These are phyloP conservation scores for Dimargaris xerosporica DNA, from an alignment of 192 early-diverging fungal genomes.

Conservation along the genomic window DNA sequence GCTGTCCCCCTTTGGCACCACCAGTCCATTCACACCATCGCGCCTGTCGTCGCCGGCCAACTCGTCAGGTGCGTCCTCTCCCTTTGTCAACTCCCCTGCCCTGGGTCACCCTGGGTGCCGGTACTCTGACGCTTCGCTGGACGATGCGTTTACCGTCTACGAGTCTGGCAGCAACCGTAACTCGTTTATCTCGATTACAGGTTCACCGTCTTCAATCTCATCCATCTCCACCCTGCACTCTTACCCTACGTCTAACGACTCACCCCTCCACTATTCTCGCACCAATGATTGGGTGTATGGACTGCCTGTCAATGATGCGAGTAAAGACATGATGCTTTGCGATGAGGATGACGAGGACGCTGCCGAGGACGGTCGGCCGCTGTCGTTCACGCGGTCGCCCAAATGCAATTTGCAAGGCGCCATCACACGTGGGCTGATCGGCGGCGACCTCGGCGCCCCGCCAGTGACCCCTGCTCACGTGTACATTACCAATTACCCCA, in stretches of 20 bases:
- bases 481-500: constrained; percentile 24
- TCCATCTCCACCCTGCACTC: constrained; percentile 7
- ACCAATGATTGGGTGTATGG: constrained; percentile 10
- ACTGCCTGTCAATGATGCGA: no score
- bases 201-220: constrained; percentile 10
- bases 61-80: neutral
- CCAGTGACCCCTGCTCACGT: neutral
- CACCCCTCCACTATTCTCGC: constrained; percentile 3
- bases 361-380: neutral
- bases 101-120: constrained; percentile 7
- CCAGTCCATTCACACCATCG: neutral
- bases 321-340: constrained; percentile 7
- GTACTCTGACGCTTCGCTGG: constrained; percentile 10
- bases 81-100: neutral
- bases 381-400: neutral
- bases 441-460: neutral
- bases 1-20: neutral
- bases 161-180: constrained; percentile 6
- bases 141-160: constrained; percentile 13
- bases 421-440: no score
- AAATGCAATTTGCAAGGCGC: neutral
- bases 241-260: constrained; percentile 8
- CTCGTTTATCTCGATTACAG: constrained; percentile 7
- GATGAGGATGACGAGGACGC: neutral
- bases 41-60: neutral